Percentiles rank a stretch among this genome's conserved stretches.
Conservation (phyloP, 306 rosid genomes). For the Ormosia emarginata region DNA sequence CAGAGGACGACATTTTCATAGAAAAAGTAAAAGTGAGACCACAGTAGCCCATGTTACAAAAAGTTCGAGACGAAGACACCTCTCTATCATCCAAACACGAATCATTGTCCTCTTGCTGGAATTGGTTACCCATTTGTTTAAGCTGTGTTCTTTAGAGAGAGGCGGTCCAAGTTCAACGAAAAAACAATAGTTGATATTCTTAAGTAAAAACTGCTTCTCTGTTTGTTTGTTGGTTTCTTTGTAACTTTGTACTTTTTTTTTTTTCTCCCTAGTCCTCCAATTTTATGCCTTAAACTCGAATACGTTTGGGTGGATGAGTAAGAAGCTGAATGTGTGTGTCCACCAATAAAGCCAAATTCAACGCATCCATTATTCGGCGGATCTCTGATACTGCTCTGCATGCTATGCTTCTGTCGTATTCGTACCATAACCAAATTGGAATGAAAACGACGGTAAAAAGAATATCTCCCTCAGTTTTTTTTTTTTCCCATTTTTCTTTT, state of each 20-base stretch:
- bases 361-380: slow-evolving; percentile 1
- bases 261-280: background rate
- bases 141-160: background rate
- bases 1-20: slow-evolving; percentile 6
- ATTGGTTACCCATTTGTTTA: slow-evolving; percentile 8
- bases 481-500: background rate
- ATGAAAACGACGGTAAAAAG: background rate
- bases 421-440: background rate
- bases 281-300: background rate
- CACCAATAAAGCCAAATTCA: slow-evolving; percentile 16
- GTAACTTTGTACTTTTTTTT: background rate
- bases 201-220: background rate
- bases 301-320: background rate
- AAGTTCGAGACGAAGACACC: slow-evolving; percentile 24
- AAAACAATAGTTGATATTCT: background rate
- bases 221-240: slow-evolving; percentile 2
- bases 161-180: slow-evolving; percentile 10
- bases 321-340: background rate
- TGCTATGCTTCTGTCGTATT: background rate
- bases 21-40: background rate
- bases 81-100: slow-evolving; percentile 24
- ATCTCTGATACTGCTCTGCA: background rate
- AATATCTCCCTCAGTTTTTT: background rate
- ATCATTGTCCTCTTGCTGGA: slow-evolving; percentile 35
- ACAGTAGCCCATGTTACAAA: slow-evolving; percentile 28